phyloP scores from a whole-genome alignment of 768 basidiomycete genomes.

The Tulasnella calospora region DNA sequence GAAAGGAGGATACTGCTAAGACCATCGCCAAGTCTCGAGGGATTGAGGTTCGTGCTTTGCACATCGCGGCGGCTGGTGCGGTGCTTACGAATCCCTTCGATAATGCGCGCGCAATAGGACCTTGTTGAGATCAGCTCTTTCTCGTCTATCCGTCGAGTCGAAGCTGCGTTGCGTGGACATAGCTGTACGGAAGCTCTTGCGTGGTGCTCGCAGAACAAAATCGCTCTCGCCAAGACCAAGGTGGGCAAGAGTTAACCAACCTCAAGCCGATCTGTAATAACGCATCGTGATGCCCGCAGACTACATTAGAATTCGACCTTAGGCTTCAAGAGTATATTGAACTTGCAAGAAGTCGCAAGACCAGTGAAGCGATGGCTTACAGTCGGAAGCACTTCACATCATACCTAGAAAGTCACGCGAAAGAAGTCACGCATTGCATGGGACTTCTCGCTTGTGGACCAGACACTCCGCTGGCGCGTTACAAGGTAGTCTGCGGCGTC shows the following conservation, averaged over 20 bases:
- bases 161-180: slow-evolving; percentile 65
- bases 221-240: slow-evolving; percentile 86
- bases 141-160: slow-evolving; percentile 81
- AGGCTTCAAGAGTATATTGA: slow-evolving; percentile 96
- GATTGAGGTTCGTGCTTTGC: slow-evolving; percentile 62
- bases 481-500: slow-evolving; percentile 52
- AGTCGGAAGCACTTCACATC: slow-evolving; percentile 69
- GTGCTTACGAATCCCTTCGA: background rate
- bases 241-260: slow-evolving; percentile 38
- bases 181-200: slow-evolving; percentile 84
- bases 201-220: slow-evolving; percentile 97
- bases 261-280: background rate
- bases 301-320: slow-evolving; percentile 91
- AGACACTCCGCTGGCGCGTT: slow-evolving; percentile 66
- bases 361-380: slow-evolving; percentile 76
- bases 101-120: slow-evolving; percentile 44
- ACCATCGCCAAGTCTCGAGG: slow-evolving; percentile 68
- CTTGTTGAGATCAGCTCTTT: slow-evolving; percentile 91
- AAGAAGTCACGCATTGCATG: slow-evolving; percentile 71
- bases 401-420: slow-evolving; percentile 78
- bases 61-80: background rate
- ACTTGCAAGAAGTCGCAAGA: slow-evolving; percentile 62
- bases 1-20: slow-evolving; percentile 70
- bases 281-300: slow-evolving; percentile 46
- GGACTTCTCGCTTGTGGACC: slow-evolving; percentile 71